Conservation (phyloP, 352 stramenopile species). For the Globisporangium iwayamae region DNA sequence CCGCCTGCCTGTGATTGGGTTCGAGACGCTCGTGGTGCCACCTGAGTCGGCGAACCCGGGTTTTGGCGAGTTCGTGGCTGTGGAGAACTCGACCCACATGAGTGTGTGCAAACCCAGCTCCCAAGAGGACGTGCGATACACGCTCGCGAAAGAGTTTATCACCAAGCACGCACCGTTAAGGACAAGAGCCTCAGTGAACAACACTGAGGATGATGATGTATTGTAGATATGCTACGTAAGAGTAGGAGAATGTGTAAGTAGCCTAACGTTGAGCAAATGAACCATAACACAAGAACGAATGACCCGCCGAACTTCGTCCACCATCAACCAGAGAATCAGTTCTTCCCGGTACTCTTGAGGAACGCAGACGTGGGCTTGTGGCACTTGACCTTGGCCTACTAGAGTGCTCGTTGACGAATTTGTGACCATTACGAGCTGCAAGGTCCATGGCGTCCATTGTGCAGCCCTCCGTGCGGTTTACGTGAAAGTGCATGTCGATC, state of each 20-base stretch:
- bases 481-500: too few species aligned
- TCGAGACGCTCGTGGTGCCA: slow-evolving; percentile 75
- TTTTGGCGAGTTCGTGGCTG: slow-evolving; percentile 62
- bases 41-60: slow-evolving; percentile 62
- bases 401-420: too few species aligned
- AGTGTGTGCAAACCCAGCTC: slow-evolving; percentile 76
- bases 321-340: too few species aligned
- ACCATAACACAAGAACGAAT: too few species aligned
- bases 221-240: background rate
- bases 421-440: too few species aligned
- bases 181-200: background rate
- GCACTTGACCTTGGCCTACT: too few species aligned
- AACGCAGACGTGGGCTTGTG: too few species aligned
- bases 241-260: background rate
- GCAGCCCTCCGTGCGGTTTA: too few species aligned
- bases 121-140: slow-evolving; percentile 55
- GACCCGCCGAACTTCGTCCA: too few species aligned
- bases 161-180: slow-evolving; percentile 12
- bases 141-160: slow-evolving; percentile 63
- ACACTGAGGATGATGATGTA: background rate
- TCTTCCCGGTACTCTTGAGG: too few species aligned
- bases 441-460: too few species aligned
- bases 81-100: slow-evolving; percentile 64
- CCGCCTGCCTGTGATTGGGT: slow-evolving; percentile 54
- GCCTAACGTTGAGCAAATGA: too few species aligned